These are phyloP conservation scores for Grifola frondosa DNA, from an alignment of 1,284 basidiomycete species.

Conservation along the genomic window DNA sequence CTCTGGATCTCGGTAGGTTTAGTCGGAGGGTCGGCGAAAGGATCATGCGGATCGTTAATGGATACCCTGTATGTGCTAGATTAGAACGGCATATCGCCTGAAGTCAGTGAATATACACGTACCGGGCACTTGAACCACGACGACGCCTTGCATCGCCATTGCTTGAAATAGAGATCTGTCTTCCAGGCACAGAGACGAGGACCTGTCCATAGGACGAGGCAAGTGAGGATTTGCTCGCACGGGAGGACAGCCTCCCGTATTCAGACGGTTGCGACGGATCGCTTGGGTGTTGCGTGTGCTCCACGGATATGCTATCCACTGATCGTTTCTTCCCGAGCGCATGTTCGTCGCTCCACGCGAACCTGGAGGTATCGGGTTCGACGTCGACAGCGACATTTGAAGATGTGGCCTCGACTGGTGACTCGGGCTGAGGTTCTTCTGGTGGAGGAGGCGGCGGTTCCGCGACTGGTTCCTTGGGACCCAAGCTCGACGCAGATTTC, in stretches of 20 bases:
- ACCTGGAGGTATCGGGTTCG: slow-evolving; percentile 15
- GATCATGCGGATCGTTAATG: slow-evolving; percentile 42
- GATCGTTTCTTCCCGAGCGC: slow-evolving; percentile 16
- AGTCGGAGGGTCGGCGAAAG: slow-evolving; percentile 30
- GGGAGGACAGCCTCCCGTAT: slow-evolving; percentile 21
- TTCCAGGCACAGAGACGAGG: slow-evolving; percentile 15
- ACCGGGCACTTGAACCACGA: slow-evolving; percentile 35
- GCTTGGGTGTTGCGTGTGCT: slow-evolving; percentile 7
- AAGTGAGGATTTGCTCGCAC: slow-evolving; percentile 29
- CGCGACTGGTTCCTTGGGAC: too few species aligned
- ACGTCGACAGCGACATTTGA: slow-evolving; percentile 3
- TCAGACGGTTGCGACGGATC: slow-evolving; percentile 3
- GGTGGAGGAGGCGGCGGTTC: neutral
- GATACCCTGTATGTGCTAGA: slow-evolving; percentile 29
- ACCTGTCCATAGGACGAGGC: slow-evolving; percentile 31
- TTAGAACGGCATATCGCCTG: neutral
- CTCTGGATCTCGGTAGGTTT: slow-evolving; percentile 6
- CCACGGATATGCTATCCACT: slow-evolving; percentile 8
- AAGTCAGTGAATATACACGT: slow-evolving; percentile 12
- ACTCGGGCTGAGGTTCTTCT: neutral
- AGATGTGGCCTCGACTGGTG: slow-evolving; percentile 3
- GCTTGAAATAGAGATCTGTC: slow-evolving; percentile 16
- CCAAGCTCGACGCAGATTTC: slow-evolving; percentile 11
- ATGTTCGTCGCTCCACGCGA: slow-evolving; percentile 22
- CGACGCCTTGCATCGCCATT: slow-evolving; percentile 23